These are phyloP conservation scores for Trichoderma guizhouense DNA, from an alignment of 2,329 filamentous ascomycete species.

Conservation along the genomic window DNA sequence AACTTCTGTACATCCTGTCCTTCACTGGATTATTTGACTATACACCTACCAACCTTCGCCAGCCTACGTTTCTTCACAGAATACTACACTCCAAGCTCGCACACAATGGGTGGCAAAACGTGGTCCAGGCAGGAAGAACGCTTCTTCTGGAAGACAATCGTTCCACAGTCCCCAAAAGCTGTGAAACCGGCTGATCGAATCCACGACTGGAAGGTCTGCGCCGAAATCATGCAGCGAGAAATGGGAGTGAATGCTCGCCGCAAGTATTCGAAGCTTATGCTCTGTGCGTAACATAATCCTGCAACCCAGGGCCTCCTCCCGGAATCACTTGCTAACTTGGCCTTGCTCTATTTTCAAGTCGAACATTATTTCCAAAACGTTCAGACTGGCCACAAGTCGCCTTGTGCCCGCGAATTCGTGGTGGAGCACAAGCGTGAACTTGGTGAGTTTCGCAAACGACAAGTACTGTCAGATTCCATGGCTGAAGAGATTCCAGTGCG, in stretches of 20 bases:
- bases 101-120: slow-evolving; percentile 48
- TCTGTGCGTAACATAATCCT: slow-evolving; percentile 35
- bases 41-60: background rate
- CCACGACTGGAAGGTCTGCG: slow-evolving; percentile 38
- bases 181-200: slow-evolving; percentile 22
- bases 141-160: slow-evolving; percentile 45
- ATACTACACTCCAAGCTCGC: background rate
- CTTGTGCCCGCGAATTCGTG: slow-evolving; percentile 36
- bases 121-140: slow-evolving; percentile 49
- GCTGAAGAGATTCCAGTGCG: background rate
- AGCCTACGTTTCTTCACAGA: background rate
- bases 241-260: slow-evolving; percentile 38
- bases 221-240: slow-evolving; percentile 36
- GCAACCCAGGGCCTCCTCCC: too few relatives aligned
- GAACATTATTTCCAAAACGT: slow-evolving; percentile 47
- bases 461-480: background rate
- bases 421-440: slow-evolving; percentile 30
- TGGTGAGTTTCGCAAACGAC: slow-evolving; percentile 21
- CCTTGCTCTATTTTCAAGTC: slow-evolving; percentile 29
- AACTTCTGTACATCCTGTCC: background rate
- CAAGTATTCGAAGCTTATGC: slow-evolving; percentile 38
- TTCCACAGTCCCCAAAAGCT: slow-evolving; percentile 37
- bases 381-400: slow-evolving; percentile 36
- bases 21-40: too few relatives aligned
- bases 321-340: background rate